These are phyloP conservation scores for Naumovozyma baii DNA, from an alignment of 805 yeast genomes.

Conservation along the genomic window DNA sequence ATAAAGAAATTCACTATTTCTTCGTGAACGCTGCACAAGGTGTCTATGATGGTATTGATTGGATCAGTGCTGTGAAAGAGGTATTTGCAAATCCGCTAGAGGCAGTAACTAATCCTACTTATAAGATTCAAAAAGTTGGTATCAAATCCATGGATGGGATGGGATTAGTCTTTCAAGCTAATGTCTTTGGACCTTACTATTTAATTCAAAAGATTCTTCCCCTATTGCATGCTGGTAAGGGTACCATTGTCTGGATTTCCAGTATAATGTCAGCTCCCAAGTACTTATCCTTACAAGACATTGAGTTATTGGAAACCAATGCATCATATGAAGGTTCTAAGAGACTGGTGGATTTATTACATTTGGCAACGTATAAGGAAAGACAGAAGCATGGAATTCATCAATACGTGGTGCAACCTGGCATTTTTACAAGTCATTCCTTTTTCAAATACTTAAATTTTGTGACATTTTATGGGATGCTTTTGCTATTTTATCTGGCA, in stretches of 20 bases:
- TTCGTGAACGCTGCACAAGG: conserved; percentile 89
- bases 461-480: conserved; percentile 79
- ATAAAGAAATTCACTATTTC: conserved; percentile 61
- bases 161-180: conserved; percentile 88
- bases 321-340: conserved; percentile 87
- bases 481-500: conserved; percentile 71
- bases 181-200: conserved; percentile 93
- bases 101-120: conserved; percentile 82
- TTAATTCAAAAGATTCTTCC: conserved; percentile 57
- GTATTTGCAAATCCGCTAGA: conserved; percentile 56
- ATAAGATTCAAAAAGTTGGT: conserved; percentile 75
- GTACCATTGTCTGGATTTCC: conserved; percentile 75
- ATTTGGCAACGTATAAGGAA: conserved; percentile 53
- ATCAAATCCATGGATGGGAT: conserved; percentile 65
- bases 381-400: conserved; percentile 46
- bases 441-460: conserved; percentile 67
- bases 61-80: conserved; percentile 68
- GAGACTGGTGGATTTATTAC: conserved; percentile 73
- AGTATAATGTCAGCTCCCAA: conserved; percentile 73
- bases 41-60: conserved; percentile 76
- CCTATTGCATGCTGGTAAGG: conserved; percentile 44
- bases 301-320: conserved; percentile 54
- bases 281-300: conserved; percentile 61
- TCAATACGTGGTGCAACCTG: conserved; percentile 85
- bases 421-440: conserved; percentile 79